Evolutionary conservation across 1,284 basidiomycete genomes (phyloP), one percentile per base, ranked within the genome.

Genomic region (Ganoderma lingzhi): DNA sequence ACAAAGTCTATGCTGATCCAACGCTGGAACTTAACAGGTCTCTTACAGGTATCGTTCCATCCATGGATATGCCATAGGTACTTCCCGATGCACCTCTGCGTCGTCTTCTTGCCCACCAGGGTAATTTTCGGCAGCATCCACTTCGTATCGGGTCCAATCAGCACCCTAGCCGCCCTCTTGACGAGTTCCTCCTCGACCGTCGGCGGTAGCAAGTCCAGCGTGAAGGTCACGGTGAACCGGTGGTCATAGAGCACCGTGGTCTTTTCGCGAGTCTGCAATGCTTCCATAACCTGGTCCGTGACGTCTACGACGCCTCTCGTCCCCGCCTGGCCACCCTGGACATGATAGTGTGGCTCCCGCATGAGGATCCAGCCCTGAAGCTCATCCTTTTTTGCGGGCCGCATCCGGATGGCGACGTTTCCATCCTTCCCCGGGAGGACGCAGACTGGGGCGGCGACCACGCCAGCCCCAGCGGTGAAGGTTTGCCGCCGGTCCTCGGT

Each of bases 401-500:
- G 64, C 17, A 64, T n/a, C 32, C 63, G 71, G 28, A 79, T 62
- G 3, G 58, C 37, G 41, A 41, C 39, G 39, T 41, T 9, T 12
- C 72, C 74, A 3, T 32, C 39, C 35, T 75, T 64, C 1, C 6
- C 28, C 10, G 59, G 39, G 30, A 59, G 45, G 53, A 82, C 68
- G 15, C 70, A 53, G 14, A 88, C 84, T 9, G 90, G 90, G 2
- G 81, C 81, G 89, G 89, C 93, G 41, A 88, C 75, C 2, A 93
- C 92, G 17, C 87, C 85, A 15, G 83, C 87, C 6, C 91, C 92
- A 1, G 85, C 85, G 3, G 80, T 78, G 67, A 88, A 85, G 28
- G 74, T 64, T 42, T 51, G 51, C 2, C 76, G 75, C 0, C 19
- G 58, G 30, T 60, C 59, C 32, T 41, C 15, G 9, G 62, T 0